phyloP scores from a whole-genome alignment of 2,329 filamentous ascomycete genomes.

The Taxawa tesnikishii region DNA sequence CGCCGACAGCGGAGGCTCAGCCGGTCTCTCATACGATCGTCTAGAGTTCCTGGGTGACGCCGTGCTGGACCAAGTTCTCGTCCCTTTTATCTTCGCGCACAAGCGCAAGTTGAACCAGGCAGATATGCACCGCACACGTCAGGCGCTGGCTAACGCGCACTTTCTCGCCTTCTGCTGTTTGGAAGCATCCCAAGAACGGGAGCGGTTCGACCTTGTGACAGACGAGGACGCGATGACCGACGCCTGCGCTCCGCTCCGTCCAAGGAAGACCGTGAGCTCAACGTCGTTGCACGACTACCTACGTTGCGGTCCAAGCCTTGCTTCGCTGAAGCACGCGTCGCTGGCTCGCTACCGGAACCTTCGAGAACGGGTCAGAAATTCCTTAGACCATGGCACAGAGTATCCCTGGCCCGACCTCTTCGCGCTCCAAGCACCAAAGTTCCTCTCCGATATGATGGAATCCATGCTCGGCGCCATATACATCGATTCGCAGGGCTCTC shows the following conservation, averaged over 20 bases:
- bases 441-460: conserved; percentile 76
- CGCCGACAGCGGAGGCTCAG: conserved; percentile 32
- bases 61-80: conserved; percentile 67
- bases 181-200: conserved; percentile 33
- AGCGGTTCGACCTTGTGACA: conserved; percentile 14
- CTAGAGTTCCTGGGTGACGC: conserved; percentile 84
- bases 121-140: conserved; percentile 65
- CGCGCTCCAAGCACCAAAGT: conserved; percentile 56
- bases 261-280: conserved; percentile 51
- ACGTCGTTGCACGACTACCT: conserved; percentile 18
- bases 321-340: conserved; percentile 12
- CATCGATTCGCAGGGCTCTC: conserved; percentile 56
- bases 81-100: conserved; percentile 45
- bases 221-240: conserved; percentile 23
- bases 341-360: not conserved
- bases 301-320: conserved; percentile 28
- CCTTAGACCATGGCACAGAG: conserved; percentile 33
- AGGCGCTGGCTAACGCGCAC: conserved; percentile 66
- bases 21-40: conserved; percentile 52
- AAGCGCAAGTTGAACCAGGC: conserved; percentile 36
- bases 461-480: conserved; percentile 70
- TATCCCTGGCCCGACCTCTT: conserved; percentile 72
- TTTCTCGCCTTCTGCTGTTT: conserved; percentile 70
- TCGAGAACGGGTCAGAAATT: not conserved
- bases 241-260: conserved; percentile 48